Evolutionary conservation across 2,329 filamentous ascomycete species (phyloP).

Genomic region (Pyrenophora graminea): DNA sequence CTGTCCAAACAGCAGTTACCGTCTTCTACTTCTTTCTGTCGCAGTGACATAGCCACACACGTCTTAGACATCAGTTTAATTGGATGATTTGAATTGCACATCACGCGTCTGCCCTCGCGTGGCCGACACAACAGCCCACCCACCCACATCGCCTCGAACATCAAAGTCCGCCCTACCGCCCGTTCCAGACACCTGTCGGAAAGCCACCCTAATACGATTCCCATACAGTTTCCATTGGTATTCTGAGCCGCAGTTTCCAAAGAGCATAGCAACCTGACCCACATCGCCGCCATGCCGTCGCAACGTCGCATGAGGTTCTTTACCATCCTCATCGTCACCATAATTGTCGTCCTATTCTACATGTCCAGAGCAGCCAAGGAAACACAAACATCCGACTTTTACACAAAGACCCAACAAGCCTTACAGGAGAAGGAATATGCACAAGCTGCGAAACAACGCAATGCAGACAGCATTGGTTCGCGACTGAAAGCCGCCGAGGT

Average conservation of each 20-base stretch:
- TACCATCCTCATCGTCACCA: slow-evolving; percentile 65
- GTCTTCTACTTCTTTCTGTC: not conserved
- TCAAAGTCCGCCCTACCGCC: not conserved
- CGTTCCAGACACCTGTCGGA: no score
- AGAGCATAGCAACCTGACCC: slow-evolving; percentile 1
- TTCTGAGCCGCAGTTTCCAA: not conserved
- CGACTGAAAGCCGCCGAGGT: slow-evolving; percentile 71
- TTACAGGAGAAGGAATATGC: slow-evolving; percentile 46
- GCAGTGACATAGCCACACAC: not conserved
- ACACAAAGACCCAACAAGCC: slow-evolving; percentile 61
- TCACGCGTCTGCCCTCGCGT: slow-evolving; percentile 2
- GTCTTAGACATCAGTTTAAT: not conserved
- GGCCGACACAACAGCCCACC: slow-evolving; percentile 1
- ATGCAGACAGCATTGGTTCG: slow-evolving; percentile 60
- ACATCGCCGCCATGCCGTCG: slow-evolving; percentile 39
- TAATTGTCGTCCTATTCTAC: slow-evolving; percentile 72
- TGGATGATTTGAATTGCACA: not conserved
- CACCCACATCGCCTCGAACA: not conserved
- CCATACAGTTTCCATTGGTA: not conserved
- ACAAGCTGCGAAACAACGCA: slow-evolving; percentile 51
- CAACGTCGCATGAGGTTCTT: slow-evolving; percentile 70
- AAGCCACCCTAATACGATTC: no score
- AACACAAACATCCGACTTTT: slow-evolving; percentile 59
- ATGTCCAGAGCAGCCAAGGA: slow-evolving; percentile 66
- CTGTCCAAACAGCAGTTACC: not conserved